These are phyloP conservation scores for Rhamnella rubrinervis DNA, from an alignment of 331 rosid genomes.

Conservation along the genomic window DNA sequence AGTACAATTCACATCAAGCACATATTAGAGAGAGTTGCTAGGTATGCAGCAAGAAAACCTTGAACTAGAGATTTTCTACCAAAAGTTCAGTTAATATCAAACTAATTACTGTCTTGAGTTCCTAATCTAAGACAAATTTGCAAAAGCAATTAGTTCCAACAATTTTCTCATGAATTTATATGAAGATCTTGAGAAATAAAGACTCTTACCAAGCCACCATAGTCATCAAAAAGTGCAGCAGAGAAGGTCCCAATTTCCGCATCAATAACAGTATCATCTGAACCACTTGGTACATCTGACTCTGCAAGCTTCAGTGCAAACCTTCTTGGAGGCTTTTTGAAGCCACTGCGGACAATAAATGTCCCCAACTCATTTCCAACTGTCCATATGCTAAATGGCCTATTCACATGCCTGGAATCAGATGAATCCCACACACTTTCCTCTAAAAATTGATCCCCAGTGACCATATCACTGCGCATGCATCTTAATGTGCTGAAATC, in stretches of 20 bases:
- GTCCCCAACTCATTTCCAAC: constrained; percentile 88
- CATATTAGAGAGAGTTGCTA: not conserved
- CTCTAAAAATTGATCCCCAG: constrained; percentile 77
- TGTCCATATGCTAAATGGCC: constrained; percentile 81
- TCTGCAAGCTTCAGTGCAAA: constrained; percentile 85
- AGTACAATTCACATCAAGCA: not conserved
- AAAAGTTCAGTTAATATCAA: not conserved
- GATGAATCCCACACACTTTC: constrained; percentile 90
- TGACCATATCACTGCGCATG: constrained; percentile 81
- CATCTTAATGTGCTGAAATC: constrained; percentile 77
- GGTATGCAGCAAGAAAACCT: not conserved
- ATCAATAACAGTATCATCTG: constrained; percentile 73
- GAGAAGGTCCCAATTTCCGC: constrained; percentile 85
- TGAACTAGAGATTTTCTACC: not conserved
- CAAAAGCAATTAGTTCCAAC: not conserved
- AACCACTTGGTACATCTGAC: constrained; percentile 58
- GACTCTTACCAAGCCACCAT: constrained; percentile 93
- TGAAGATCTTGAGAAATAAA: constrained; percentile 20
- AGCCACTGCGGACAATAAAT: constrained; percentile 77
- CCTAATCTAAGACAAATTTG: too few species aligned
- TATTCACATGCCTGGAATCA: constrained; percentile 55
- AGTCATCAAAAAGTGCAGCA: constrained; percentile 91
- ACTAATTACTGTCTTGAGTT: too few species aligned
- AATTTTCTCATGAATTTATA: constrained; percentile 4
- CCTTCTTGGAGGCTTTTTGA: constrained; percentile 88